A percentile compares a stretch with the other conserved stretches of the same genome.
Conservation (phyloP, 2,329 filamentous ascomycete species). For the Cladophialophora yegresii region DNA sequence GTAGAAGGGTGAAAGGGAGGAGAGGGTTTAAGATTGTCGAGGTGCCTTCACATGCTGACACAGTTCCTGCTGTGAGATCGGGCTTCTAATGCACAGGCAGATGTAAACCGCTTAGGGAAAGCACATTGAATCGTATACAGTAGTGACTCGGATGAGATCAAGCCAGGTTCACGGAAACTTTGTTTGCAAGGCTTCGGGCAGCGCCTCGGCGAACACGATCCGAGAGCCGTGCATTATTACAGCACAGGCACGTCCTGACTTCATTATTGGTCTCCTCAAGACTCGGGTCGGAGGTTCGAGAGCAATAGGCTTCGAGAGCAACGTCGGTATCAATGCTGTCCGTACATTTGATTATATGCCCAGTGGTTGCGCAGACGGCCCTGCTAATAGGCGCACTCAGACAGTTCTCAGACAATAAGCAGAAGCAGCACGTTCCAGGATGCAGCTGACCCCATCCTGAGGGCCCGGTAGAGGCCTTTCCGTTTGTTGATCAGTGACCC, state of each 20-base stretch:
- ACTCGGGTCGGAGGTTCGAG: background rate
- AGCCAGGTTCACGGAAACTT: constrained; percentile 18
- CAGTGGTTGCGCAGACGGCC: background rate
- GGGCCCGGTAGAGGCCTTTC: background rate
- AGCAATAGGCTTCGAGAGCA: too few species aligned
- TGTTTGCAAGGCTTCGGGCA: constrained; percentile 7
- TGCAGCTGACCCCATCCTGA: background rate
- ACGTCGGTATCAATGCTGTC: background rate
- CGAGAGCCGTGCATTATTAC: background rate
- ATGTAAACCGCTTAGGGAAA: background rate
- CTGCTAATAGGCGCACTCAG: background rate
- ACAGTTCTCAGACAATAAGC: background rate
- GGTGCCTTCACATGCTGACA: constrained; percentile 10
- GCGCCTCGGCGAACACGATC: background rate
- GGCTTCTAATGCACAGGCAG: background rate
- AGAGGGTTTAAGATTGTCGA: background rate
- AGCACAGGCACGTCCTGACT: background rate
- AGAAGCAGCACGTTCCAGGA: background rate
- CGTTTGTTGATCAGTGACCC: background rate
- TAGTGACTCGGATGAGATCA: background rate
- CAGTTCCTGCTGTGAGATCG: background rate
- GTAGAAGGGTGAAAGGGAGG: background rate
- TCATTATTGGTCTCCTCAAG: background rate
- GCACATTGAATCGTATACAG: background rate
- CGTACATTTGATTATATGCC: background rate